Base-by-base conservation (phyloP, 2,329 filamentous ascomycete genomes). In the Monosporascus cannonballus region DNA sequence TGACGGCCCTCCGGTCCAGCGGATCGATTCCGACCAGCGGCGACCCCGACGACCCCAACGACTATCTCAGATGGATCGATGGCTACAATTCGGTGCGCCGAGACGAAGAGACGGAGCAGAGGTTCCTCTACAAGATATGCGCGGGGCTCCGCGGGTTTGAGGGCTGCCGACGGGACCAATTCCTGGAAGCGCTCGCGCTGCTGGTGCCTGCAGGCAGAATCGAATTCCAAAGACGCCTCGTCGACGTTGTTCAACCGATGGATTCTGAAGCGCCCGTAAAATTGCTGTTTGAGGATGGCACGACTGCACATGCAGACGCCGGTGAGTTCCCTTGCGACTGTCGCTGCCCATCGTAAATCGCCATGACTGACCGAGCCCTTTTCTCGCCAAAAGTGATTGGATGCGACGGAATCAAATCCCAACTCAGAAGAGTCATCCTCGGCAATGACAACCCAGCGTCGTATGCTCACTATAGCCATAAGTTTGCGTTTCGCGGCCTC, bases 101-200 rank as follows among this genome's bases (percentile, higher is more conserved):
- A 24, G 56, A 57, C 37, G 57, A 61, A 20, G 44, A 47, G 3
- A 54, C 59, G n/a, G 54, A 55, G 59, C n/a, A 44, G 24, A 3
- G 54, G 41, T 42, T 53, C 30, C 48, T 63, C 14, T 59, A 50
- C 39, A 54, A 52, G 36, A 42, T 59, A 9, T 44, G 51, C 22
- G 54, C 56, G 3, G 58, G 58, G 0, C 50, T 55, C n/a, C 56
- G 30, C 44, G 59, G 53, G 3, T 61, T 60, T 7, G 53, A 58
- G 34, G 60, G 57, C 3, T 61, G 56, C 11, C 75, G 78, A 59
- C 71, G 78, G 6, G 76, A 76, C 6, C 69, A 73, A 27, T 76
- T 78, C 46, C 61, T 80, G 24, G 72, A 78, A 11, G 73, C 76
- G 50, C 59, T 81, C 51, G 71, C 76, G 11, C 72, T 72, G 48